These are phyloP conservation scores for Ganoderma leucocontextum DNA, from an alignment of 1,284 basidiomycete species.

Conservation along the genomic window DNA sequence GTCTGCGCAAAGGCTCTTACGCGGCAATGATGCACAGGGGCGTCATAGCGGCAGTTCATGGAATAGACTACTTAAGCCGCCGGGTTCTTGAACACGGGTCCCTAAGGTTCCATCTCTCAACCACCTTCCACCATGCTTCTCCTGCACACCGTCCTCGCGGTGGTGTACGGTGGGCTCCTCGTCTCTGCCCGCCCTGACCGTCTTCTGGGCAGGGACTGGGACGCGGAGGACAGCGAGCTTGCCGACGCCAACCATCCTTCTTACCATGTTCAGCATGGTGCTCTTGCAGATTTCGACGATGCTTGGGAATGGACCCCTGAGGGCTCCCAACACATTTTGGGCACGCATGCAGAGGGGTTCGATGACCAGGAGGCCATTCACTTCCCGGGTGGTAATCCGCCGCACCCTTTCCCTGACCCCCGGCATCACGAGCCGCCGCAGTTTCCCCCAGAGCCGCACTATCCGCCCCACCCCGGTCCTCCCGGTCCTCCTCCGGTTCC, in stretches of 20 bases:
- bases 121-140: slow-evolving; percentile 30
- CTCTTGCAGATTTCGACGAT: neutral
- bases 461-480: slow-evolving; percentile 18
- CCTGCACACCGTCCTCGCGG: slow-evolving; percentile 33
- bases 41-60: slow-evolving; percentile 13
- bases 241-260: slow-evolving; percentile 7
- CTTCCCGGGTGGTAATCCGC: neutral
- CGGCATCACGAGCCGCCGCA: slow-evolving; percentile 22
- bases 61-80: slow-evolving; percentile 12
- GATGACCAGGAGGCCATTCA: slow-evolving; percentile 4
- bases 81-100: neutral
- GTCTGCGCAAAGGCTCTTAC: slow-evolving; percentile 22
- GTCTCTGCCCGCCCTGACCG: slow-evolving; percentile 30
- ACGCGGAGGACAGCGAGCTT: slow-evolving; percentile 8
- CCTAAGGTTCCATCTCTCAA: slow-evolving; percentile 16
- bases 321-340: slow-evolving; percentile 20
- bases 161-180: slow-evolving; percentile 33
- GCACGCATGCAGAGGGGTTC: neutral
- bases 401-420: slow-evolving; percentile 14
- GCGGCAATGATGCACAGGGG: slow-evolving; percentile 17
- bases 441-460: slow-evolving; percentile 16
- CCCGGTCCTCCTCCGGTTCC: slow-evolving; percentile 9
- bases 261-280: neutral
- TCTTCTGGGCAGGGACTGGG: slow-evolving; percentile 9
- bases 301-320: slow-evolving; percentile 15